A percentile compares a stretch with the other conserved stretches of the same genome.
Evolutionary conservation across 1,139 yeast genomes (phyloP).

Genomic region (Saccharomyces hybrid): DNA sequence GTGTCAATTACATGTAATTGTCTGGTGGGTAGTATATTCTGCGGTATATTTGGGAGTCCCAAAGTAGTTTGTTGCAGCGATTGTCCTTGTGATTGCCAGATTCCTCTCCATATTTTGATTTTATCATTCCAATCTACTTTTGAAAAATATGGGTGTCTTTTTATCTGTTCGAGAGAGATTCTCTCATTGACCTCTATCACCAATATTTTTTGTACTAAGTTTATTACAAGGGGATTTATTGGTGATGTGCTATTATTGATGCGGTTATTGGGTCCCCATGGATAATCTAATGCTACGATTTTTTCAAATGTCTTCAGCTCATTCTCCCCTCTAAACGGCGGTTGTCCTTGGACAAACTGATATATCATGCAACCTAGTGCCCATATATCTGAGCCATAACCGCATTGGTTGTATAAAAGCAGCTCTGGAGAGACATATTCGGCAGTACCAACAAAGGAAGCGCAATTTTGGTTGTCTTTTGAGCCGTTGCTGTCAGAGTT

Average conservation of each 20-base stretch:
- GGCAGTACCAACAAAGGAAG: slow-evolving; percentile 84
- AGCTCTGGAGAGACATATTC: slow-evolving; percentile 74
- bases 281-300: slow-evolving; percentile 56
- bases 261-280: slow-evolving; percentile 37
- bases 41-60: not conserved
- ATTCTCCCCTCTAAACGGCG: slow-evolving; percentile 73
- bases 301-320: slow-evolving; percentile 68
- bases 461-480: slow-evolving; percentile 11
- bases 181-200: slow-evolving; percentile 59
- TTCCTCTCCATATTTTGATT: slow-evolving; percentile 56
- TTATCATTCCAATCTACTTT: slow-evolving; percentile 58
- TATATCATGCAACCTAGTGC: slow-evolving; percentile 74
- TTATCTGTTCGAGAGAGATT: slow-evolving; percentile 55
- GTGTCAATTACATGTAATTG: slow-evolving; percentile 26
- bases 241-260: slow-evolving; percentile 10
- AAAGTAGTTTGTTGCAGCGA: not conserved
- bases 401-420: slow-evolving; percentile 59
- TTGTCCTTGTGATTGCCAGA: slow-evolving; percentile 20
- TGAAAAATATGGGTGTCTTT: slow-evolving; percentile 67
- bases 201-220: slow-evolving; percentile 48
- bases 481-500: slow-evolving; percentile 1
- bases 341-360: slow-evolving; percentile 68
- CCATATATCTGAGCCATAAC: slow-evolving; percentile 74
- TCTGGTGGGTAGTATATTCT: slow-evolving; percentile 10
- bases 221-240: slow-evolving; percentile 42